Evolutionary conservation across 225 moss, liverwort and hornwort species (phyloP), one percentile per base, ranked within the genome.

Genomic region (Polytrichum formosum): DNA sequence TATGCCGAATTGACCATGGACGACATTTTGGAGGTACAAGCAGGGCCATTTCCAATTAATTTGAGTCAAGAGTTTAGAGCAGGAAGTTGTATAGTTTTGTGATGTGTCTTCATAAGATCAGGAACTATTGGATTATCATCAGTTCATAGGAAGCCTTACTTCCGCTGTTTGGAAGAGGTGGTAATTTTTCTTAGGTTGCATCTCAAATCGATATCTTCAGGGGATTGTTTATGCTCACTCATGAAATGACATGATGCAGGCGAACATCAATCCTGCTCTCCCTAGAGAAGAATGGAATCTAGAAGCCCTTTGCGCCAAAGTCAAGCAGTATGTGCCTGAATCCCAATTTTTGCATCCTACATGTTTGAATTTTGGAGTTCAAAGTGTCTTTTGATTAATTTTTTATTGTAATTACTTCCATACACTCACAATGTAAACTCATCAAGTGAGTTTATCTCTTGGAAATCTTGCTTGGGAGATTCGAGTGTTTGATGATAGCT

Each of bases 1-100:
- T 98, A 98, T 33, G 88, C 97, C 27, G 97, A 98, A 84, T 70
- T 98, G 83, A 98, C 97, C 54, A 98, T 98, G 94, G 92, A 98
- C 67, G 97, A 98, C 83, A 98, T 98, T 68, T 77, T 98, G 67
- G 90, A 89, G 87, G 96, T 92, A 53, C 37, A 10, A 37, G 10
- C 10, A 0, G 3, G 37, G 10, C 37, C 37, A 37, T 37, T 37
- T 37, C 10, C 13, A 10, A 37, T 31, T 7, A 31, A 7, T 31
- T 31, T 31, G 31, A 31, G 31, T 6, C 31, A 31, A 31, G 31
- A 31, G 31, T 31, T 31, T 7, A 31, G 31, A 31, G 31, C 7
- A 31, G 31, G 7, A 6, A 31, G 31, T 31, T 31, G 31, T 31
- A 7, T 31, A 31, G 31, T 26, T 31, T 60, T n/a, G 5, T 70